Percentiles rank a stretch among this genome's conserved stretches.
Conservation (phyloP, 2,329 filamentous ascomycete species). For the Phialophora macrospora region DNA sequence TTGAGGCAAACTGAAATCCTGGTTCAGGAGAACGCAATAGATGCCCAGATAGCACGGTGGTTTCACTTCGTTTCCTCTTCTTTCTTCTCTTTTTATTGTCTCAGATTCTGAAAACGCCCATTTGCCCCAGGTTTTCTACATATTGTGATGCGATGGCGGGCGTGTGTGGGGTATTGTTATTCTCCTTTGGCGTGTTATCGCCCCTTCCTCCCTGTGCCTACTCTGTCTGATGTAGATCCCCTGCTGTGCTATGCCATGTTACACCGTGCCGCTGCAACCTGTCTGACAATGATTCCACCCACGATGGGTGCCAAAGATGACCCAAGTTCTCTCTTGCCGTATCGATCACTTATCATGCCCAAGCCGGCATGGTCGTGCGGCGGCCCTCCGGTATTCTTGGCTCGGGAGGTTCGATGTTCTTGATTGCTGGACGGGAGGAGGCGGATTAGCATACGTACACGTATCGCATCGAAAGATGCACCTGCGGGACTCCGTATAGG, state of each 20-base stretch:
- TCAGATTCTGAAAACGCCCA: neutral
- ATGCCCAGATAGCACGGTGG: neutral
- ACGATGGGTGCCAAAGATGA: neutral
- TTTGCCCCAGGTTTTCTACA: no score
- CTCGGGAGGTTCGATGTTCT: constrained; percentile 30
- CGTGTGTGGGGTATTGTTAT: neutral
- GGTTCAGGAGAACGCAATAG: neutral
- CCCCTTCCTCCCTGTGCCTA: no score
- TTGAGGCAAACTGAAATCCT: neutral
- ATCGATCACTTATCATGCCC: constrained; percentile 17
- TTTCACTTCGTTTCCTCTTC: neutral
- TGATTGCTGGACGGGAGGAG: constrained; percentile 20
- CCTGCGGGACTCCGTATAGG: neutral
- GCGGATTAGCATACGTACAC: neutral
- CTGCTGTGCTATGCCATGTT: no score
- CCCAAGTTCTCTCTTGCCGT: neutral
- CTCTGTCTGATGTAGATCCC: no score
- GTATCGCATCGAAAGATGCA: neutral
- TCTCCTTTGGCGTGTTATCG: neutral
- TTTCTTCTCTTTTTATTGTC: neutral
- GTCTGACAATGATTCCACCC: neutral
- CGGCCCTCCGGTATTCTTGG: constrained; percentile 27
- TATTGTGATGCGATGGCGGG: neutral
- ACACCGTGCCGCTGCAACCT: no score
- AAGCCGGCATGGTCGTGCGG: constrained; percentile 19